Conservation (phyloP, 257 asterid genomes). For the Thymus mandschuricus region DNA sequence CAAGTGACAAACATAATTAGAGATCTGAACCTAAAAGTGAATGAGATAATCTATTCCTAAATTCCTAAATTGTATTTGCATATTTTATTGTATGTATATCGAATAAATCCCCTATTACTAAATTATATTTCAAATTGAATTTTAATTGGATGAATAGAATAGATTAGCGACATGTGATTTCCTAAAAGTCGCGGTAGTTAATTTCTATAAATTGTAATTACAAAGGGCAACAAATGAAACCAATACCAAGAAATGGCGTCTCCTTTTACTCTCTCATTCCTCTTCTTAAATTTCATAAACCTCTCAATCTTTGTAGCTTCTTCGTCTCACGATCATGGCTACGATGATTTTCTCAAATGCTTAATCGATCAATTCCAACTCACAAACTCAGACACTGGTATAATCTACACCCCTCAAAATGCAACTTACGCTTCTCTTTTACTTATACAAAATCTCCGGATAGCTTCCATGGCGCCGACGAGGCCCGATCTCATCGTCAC, state of each 20-base stretch:
- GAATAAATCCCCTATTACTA: too few relatives aligned
- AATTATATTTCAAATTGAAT: too few relatives aligned
- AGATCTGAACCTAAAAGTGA: too few relatives aligned
- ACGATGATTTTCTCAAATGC: constrained; percentile 1
- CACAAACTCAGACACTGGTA: too few relatives aligned
- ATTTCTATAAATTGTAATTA: constrained; percentile 1
- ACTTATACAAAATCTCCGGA: constrained; percentile 8
- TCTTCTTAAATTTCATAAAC: background rate
- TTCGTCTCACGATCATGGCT: background rate
- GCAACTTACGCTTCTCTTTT: background rate
- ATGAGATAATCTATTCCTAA: too few relatives aligned
- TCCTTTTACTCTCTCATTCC: background rate
- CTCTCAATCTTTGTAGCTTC: constrained; percentile 11
- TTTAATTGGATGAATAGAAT: too few relatives aligned
- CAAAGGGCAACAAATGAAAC: background rate
- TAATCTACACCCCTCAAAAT: too few relatives aligned
- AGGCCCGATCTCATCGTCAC: constrained; percentile 29
- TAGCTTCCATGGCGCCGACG: background rate
- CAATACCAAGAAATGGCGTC: constrained; percentile 13
- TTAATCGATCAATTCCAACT: too few relatives aligned
- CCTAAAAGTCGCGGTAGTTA: background rate
- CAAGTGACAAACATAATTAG: too few relatives aligned
- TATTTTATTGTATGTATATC: too few relatives aligned
- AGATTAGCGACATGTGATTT: too few relatives aligned
- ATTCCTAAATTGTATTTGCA: too few relatives aligned